Base-by-base conservation (phyloP, 306 rosid species). In the Cicer judaicum region DNA sequence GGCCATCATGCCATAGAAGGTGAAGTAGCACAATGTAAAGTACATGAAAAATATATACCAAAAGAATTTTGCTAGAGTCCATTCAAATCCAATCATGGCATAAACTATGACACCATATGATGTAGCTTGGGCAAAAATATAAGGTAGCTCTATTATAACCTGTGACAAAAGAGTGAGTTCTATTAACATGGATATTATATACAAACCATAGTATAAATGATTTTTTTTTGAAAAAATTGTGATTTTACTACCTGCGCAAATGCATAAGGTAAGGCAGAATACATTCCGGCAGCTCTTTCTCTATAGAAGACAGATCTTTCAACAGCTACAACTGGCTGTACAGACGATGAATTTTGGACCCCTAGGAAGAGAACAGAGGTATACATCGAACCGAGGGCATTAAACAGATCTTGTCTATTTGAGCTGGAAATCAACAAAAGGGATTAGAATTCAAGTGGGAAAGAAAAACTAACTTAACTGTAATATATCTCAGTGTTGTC, bases 211-310 rank as follows among this genome's bases (percentile, higher is more conserved):
- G 67, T n/a, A 44, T 12, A 44, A 8, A 10, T 44, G 10, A 4
- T 8, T 44, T 1, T 44, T 10, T 44, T 10, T 65, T 29, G 5
- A 29, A 29, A 7, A 39, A 19, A 11, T 16, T 43, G 10, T 16
- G 14, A 64, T 61, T 62, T 42, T 34, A 2, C 68, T 75, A 88
- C 96, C 89, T 79, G 88, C 10, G 90, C 84, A 57, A 90, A 80
- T 43, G 96, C 89, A 63, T 88, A 88, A 15, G 96, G 81, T 48
- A 88, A 78, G 63, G 88, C 87, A 49, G 92, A 84, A 77, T 82
- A 86, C 89, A 88, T 82, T 71, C 90, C 90, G 2, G 90, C 92
- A 5, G 90, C 90, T 55, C 67, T 82, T 82, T 88, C 92, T 78
- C 90, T 80, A 38, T 88, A 86, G 62, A 86, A 86, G 48, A 88